These are phyloP conservation scores for Trichothecium sympodiale DNA, from an alignment of 2,329 filamentous ascomycete species.

Conservation along the genomic window DNA sequence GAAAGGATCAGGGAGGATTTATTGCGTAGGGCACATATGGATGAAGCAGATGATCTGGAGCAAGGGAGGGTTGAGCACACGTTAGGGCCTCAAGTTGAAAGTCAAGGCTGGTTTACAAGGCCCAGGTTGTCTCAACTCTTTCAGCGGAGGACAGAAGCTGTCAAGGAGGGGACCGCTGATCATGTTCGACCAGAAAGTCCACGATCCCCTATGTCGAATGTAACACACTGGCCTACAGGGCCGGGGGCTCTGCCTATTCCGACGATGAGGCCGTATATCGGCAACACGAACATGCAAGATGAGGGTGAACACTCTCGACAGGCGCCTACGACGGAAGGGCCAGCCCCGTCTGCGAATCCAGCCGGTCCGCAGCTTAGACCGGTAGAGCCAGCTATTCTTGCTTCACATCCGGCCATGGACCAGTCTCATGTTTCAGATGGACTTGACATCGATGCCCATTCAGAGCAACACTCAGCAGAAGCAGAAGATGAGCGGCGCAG, in stretches of 20 bases:
- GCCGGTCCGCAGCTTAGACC: not conserved
- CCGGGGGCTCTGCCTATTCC: too few relatives aligned
- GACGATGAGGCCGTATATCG: too few relatives aligned
- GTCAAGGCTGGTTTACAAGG: too few relatives aligned
- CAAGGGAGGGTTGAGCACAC: not conserved
- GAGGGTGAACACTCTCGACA: not conserved
- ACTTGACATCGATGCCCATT: not conserved
- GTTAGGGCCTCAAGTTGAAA: too few relatives aligned
- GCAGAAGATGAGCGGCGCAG: slow-evolving; percentile 18
- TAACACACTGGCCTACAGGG: too few relatives aligned
- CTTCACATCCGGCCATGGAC: slow-evolving; percentile 2
- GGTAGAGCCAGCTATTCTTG: too few relatives aligned
- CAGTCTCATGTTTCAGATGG: not conserved
- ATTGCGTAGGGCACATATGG: not conserved
- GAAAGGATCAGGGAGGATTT: slow-evolving; percentile 1
- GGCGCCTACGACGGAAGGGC: not conserved
- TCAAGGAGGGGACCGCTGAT: too few relatives aligned
- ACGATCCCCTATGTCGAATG: too few relatives aligned
- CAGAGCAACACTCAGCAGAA: slow-evolving; percentile 17
- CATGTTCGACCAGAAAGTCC: too few relatives aligned
- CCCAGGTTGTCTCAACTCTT: too few relatives aligned
- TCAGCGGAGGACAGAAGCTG: too few relatives aligned
- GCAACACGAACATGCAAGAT: too few relatives aligned
- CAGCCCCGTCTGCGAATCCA: not conserved
- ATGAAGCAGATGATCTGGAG: not conserved